These are phyloP conservation scores for Viola pubescens DNA, from an alignment of 441 rosid species.

Conservation along the genomic window DNA sequence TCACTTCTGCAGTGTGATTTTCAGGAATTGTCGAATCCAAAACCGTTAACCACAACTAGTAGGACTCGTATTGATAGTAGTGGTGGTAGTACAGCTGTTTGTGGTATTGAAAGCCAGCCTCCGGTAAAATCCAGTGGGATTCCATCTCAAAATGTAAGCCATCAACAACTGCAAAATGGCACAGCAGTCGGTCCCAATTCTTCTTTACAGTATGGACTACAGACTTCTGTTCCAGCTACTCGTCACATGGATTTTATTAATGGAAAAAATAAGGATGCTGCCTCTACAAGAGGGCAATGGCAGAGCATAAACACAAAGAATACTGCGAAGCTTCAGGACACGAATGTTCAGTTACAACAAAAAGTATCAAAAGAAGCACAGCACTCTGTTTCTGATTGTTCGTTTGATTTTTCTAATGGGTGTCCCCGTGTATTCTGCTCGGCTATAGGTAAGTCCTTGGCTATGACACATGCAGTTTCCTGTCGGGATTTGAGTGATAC, in stretches of 20 bases:
- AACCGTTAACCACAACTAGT: constrained; percentile 19
- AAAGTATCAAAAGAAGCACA: constrained; percentile 19
- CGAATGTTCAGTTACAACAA: constrained; percentile 10
- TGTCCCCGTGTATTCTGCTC: constrained; percentile 39
- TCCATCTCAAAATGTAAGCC: constrained; percentile 20
- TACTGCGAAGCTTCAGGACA: constrained; percentile 18
- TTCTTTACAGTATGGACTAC: constrained; percentile 19
- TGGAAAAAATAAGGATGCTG: constrained; percentile 22
- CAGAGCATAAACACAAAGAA: constrained; percentile 12
- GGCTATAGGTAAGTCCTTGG: constrained; percentile 34
- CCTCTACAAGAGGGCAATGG: constrained; percentile 20
- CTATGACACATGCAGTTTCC: background rate
- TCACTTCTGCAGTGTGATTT: constrained; percentile 31
- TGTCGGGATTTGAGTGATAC: constrained; percentile 3
- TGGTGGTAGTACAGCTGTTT: constrained; percentile 1
- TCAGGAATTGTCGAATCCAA: constrained; percentile 27
- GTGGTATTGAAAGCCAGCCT: constrained; percentile 24
- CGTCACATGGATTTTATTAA: constrained; percentile 19
- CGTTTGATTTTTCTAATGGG: constrained; percentile 17
- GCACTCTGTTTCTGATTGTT: constrained; percentile 16
- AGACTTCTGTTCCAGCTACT: constrained; percentile 13
- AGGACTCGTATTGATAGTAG: constrained; percentile 15
- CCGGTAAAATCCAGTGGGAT: constrained; percentile 13
- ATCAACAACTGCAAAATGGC: constrained; percentile 19
- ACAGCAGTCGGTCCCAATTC: constrained; percentile 14